Evolutionary conservation across 768 basidiomycete genomes (phyloP), one percentile per base, ranked within the genome.

Genomic region (Pulveroboletus ravenelii): DNA sequence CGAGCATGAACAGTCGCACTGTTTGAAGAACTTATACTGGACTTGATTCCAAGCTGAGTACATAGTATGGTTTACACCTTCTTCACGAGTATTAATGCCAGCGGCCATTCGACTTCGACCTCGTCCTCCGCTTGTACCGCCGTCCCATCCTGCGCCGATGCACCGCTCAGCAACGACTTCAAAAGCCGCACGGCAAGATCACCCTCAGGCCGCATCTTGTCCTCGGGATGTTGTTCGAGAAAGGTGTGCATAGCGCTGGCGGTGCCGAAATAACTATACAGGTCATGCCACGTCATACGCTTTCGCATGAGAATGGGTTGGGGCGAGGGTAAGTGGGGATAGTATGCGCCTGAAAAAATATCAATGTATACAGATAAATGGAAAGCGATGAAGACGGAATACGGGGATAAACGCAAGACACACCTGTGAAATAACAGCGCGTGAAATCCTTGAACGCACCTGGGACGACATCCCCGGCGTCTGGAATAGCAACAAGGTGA

Each of bases 171-270:
- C 45, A 89, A 55, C 44, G 72, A 64, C 55, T 74, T 75, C 79
- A 81, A 80, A 52, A 88, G 84, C 14, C 86, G 72, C 62, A 77
- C 69, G 1, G 79, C 77, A 27, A 91, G 76, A 61, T 87, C 84
- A 0, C 85, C 85, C 15, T 82, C 81, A 0, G 62, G 53, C 10
- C 63, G 61, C 30, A 57, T 52, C 36, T 32, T 41, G 6, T 90
- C 87, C 43, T 80, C 76, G 0, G 89, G 87, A 58, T 82, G 75
- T 6, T 62, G 61, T 54, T 87, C 84, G 45, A 82, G 78, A 63
- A 78, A 92, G 7, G 78, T 80, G 50, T 87, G 80, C 41, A 90
- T 64, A 2, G 88, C 72, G 57, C 85, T 89, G 67, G 76, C 81
- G 1, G 89, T 88, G 41, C 80, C 72, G 27, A 92, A 68, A 63